phyloP scores from a whole-genome alignment of 139 green algal species.

The Chlamydomonas sphaeroides region DNA sequence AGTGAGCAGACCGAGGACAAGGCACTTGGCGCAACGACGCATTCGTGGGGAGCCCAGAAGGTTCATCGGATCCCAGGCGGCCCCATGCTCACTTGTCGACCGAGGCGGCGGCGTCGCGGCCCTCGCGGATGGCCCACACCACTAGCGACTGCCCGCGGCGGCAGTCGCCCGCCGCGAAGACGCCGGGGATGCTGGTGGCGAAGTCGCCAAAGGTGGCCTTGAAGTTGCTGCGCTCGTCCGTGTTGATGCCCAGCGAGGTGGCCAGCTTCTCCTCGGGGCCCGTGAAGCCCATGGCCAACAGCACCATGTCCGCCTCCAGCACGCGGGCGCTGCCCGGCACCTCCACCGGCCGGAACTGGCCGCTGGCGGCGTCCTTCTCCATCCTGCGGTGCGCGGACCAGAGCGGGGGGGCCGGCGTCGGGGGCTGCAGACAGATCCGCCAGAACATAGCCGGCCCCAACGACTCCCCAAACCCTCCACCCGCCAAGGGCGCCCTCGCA shows the following conservation, averaged over 20 bases:
- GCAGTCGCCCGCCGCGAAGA: slow-evolving; percentile 97
- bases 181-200: slow-evolving; percentile 86
- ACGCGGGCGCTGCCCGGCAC: slow-evolving; percentile 74
- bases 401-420: too few relatives aligned
- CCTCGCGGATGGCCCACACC: slow-evolving; percentile 96
- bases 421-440: too few relatives aligned
- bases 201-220: slow-evolving; percentile 93
- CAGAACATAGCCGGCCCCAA: too few relatives aligned
- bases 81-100: slow-evolving; percentile 73
- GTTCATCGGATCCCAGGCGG: too few relatives aligned
- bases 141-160: slow-evolving; percentile 90
- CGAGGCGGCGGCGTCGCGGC: slow-evolving; percentile 78
- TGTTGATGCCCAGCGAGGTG: slow-evolving; percentile 76
- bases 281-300: slow-evolving; percentile 97
- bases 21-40: too few relatives aligned
- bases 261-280: slow-evolving; percentile 90
- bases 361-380: slow-evolving; percentile 39
- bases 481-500: too few relatives aligned
- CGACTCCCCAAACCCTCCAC: too few relatives aligned
- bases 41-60: too few relatives aligned
- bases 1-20: too few relatives aligned
- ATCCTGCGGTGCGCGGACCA: background rate
- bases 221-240: slow-evolving; percentile 94
- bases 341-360: slow-evolving; percentile 76
- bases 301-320: slow-evolving; percentile 90